Base-by-base conservation (phyloP, 106 monocot genomes). In the Dactylorhiza incarnata region DNA sequence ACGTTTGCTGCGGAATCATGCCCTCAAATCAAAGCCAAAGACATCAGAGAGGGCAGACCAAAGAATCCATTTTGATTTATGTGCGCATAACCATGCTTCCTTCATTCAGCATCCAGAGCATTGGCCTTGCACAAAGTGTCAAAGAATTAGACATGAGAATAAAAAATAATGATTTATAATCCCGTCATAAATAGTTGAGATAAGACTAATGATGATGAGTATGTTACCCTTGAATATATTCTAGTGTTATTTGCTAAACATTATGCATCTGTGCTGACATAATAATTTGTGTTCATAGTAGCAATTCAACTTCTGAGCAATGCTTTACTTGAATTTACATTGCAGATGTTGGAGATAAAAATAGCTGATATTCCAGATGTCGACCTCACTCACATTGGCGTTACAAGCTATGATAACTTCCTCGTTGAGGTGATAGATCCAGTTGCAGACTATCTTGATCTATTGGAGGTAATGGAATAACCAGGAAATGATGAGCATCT, bases 311-410 rank as follows among this genome's bases (percentile, higher is more conserved):
- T 46, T 45, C 69, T 46, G 6, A 9, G 29, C 26, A 66, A 37
- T 26, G 6, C 45, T 69, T 46, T 17, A 69, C 69, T 46, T 69
- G 16, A 29, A 65, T 26, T 65, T 65, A 11, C 45, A 43, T 45
- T 84, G 79, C 87, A 99, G 99, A 91, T 99, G 78, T 94, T 88
- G 45, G 91, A 99, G 81, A 91, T 94, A 76, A 94, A 90, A 84
- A 52, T 81, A 69, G 94, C 89, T 69, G 94, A 90, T 67, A 89
- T 94, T 78, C 91, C 94, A 24, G 94, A 99, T 81, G 72, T 85
- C 80, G 84, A 94, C 79, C 88, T 99, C 54, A 86, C 99, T 65
- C 49, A 58, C 47, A 24, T 92, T 24, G 94, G 91, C 72, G 82
- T 85, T 53, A 76, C 84, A 52, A 86, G 67, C 54, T 90, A 81